These are phyloP conservation scores for Aspergillus puulaauensis DNA, from an alignment of 2,329 filamentous ascomycete species.

Conservation along the genomic window DNA sequence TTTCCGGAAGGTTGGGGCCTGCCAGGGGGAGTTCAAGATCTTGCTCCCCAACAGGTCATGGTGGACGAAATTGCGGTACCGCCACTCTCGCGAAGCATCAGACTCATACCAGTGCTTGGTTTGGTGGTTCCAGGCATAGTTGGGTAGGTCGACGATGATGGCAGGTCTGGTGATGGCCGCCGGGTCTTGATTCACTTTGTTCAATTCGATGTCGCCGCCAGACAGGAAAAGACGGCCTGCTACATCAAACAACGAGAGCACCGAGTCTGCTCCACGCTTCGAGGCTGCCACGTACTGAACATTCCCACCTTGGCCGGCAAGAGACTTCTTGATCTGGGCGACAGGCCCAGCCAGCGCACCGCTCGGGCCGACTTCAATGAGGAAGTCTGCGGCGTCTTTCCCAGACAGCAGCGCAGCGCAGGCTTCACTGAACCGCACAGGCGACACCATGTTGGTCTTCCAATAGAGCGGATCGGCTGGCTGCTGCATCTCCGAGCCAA, in stretches of 20 bases:
- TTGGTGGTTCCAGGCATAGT: conserved; percentile 28
- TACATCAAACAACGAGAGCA: not conserved
- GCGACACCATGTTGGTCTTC: conserved; percentile 7
- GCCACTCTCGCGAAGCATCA: conserved; percentile 22
- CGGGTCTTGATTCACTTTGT: not conserved
- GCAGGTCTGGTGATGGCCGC: not conserved
- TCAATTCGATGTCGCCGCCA: not conserved
- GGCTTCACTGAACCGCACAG: conserved; percentile 7
- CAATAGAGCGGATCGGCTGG: conserved; percentile 5
- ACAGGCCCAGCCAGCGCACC: conserved; percentile 8
- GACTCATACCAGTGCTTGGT: conserved; percentile 27
- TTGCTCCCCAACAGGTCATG: conserved; percentile 28
- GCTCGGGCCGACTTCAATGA: conserved; percentile 13
- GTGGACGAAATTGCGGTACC: conserved; percentile 16
- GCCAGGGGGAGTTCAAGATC: conserved; percentile 6
- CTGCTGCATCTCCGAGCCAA: not conserved
- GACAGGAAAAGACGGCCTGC: not conserved
- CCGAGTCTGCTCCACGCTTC: conserved; percentile 21
- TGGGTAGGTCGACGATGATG: conserved; percentile 22
- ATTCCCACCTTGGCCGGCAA: not conserved
- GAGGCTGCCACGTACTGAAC: conserved; percentile 24
- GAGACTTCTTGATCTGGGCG: not conserved
- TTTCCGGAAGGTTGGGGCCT: not conserved
- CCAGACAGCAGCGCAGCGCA: not conserved
- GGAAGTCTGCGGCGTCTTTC: not conserved